Evolutionary conservation across 2,329 filamentous ascomycete species (phyloP).

Genomic region (Beauveria rudraprayagi): DNA sequence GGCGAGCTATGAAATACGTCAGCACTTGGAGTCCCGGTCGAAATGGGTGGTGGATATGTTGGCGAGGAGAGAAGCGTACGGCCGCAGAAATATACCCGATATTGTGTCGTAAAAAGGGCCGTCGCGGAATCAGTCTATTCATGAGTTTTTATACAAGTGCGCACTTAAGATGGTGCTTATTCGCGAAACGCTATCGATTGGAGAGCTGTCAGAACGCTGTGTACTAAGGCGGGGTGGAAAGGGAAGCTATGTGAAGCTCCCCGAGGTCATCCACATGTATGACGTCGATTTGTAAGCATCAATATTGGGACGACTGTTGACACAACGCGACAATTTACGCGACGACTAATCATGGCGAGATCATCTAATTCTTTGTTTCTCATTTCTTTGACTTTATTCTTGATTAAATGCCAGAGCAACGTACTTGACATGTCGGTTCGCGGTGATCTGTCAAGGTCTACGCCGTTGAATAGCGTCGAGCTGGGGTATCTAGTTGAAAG

Average conservation of each 20-base stretch:
- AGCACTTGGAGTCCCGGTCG: background rate
- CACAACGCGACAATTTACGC: background rate
- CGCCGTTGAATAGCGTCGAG: background rate
- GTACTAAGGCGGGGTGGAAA: background rate
- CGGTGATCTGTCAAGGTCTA: too few relatives aligned
- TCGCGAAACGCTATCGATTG: background rate
- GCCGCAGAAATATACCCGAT: constrained; percentile 16
- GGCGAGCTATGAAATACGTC: constrained; percentile 12
- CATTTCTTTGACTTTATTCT: background rate
- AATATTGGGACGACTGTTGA: background rate
- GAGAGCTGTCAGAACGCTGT: background rate
- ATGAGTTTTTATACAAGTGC: constrained; percentile 22
- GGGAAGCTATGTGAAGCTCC: background rate
- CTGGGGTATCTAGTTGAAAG: constrained; percentile 5
- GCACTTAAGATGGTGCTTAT: background rate
- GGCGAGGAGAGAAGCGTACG: background rate
- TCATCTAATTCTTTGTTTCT: background rate
- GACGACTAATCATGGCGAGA: background rate
- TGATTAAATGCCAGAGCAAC: background rate
- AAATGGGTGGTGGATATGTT: background rate
- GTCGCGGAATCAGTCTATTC: constrained; percentile 33
- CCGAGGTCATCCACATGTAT: constrained; percentile 6
- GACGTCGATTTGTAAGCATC: constrained; percentile 11
- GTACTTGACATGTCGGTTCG: too few relatives aligned
- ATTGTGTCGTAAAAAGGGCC: constrained; percentile 26